Base-by-base conservation (phyloP, 2,329 filamentous ascomycete species). In the Verticillium nubilum region DNA sequence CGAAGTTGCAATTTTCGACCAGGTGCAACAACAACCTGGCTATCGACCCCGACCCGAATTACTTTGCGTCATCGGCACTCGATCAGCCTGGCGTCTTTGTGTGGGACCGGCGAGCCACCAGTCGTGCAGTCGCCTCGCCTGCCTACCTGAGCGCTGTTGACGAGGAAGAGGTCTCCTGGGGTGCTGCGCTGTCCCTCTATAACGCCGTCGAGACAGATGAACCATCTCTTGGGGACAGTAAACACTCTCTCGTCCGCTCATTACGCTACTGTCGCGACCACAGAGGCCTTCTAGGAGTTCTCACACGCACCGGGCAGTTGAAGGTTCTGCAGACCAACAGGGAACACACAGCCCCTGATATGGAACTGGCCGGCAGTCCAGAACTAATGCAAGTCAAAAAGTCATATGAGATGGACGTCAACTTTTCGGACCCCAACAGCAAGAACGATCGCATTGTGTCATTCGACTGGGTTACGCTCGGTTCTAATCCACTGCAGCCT, bases 41-140 rank as follows among this genome's bases (percentile, higher is more conserved):
- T 17, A 90, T 95, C 61, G 90, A 95, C 74, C 79, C 86, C 25
- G 89, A 96, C 66, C 86, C 88, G 64, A 92, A 95, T 66, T 94
- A 92, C 72, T 94, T 95, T 74, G 87, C 91, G 1, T 93, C 91
- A 1, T 91, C 90, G 15, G 88, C 88, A 2, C 76, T 91, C 13
- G 89, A 91, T 60, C 87, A 91, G 56, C 88, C 90, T 0, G 86
- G 86, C 7, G 80, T 94, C 57, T 87, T 89, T 70, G 81, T 94
- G 31, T 94, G 90, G 90, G 90, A 94, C 69, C 85, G 88, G 27
- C 86, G 90, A 52, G 83, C 82, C n/a, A 80, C 78, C 13, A 77
- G 76, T 23, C 80, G 82, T 12, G 73, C 79, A 1, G 72, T 80
- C 12, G 80, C 82, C 9, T 86, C 83, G 12, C 73, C 78, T 13